A percentile compares a stretch with the other conserved stretches of the same genome.
Conservation (phyloP, 176 grass and related monocot genomes). For the Eremochloa ophiuroides region DNA sequence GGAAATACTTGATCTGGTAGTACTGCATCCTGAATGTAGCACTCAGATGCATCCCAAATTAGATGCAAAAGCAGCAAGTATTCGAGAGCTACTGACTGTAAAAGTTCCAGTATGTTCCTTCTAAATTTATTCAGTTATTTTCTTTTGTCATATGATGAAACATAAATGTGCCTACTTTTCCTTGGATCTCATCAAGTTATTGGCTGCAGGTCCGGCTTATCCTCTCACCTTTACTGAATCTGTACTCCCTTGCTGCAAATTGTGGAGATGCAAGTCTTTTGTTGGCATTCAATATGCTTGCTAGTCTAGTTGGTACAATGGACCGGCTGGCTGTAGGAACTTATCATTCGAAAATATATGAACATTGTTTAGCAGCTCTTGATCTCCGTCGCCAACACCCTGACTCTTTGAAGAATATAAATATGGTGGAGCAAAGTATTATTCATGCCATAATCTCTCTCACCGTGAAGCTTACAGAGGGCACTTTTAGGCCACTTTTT, state of each 20-base stretch:
- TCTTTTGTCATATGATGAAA: conserved; percentile 5
- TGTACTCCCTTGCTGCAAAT: conserved; percentile 57
- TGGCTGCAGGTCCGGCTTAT: conserved; percentile 74
- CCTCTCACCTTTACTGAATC: conserved; percentile 58
- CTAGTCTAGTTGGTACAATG: conserved; percentile 66
- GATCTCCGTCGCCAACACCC: conserved; percentile 68
- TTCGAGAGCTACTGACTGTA: conserved; percentile 62
- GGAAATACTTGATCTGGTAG: conserved; percentile 64
- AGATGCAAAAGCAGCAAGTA: conserved; percentile 56
- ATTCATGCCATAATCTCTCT: conserved; percentile 62
- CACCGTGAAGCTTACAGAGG: conserved; percentile 86
- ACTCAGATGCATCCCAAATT: conserved; percentile 54
- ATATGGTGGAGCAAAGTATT: conserved; percentile 70
- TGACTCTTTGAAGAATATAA: conserved; percentile 61
- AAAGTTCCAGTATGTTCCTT: conserved; percentile 82
- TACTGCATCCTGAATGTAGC: conserved; percentile 70
- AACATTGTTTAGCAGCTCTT: conserved; percentile 73
- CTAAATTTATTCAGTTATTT: neutral
- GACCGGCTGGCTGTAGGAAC: conserved; percentile 70
- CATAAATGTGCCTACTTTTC: neutral
- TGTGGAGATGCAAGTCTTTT: conserved; percentile 71
- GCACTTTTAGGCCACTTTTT: conserved; percentile 95
- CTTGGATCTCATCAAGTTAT: conserved; percentile 25
- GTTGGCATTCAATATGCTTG: conserved; percentile 73
- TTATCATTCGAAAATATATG: conserved; percentile 82